Evolutionary conservation across 1,284 basidiomycete species (phyloP), one percentile per base, ranked within the genome.

Genomic region (Microbotryum lychnidis-dioicae): DNA sequence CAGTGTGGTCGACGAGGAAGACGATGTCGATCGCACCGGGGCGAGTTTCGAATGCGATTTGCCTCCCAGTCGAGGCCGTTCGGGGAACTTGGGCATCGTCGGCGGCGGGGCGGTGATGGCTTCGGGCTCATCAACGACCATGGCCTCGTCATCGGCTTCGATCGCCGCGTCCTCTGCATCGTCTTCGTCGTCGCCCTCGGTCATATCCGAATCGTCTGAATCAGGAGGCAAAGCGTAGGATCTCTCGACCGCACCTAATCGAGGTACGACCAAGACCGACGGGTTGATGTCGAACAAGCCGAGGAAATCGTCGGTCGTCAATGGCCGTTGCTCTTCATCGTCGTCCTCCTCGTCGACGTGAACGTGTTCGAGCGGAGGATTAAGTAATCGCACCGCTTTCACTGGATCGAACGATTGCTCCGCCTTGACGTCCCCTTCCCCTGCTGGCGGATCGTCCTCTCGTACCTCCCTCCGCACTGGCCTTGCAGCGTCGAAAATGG

Each of bases 201-300:
- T 42, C 37, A 42, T 42, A n/a, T 57, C 56, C 25, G 61, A 63
- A 7, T 42, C 31, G 16, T 64, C 59, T 27, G 50, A 54, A 21
- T 50, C 56, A 1, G 62, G 61, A 1, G 62, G 56, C n/a, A 64
- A 44, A 23, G 67, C 64, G 55, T 64, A 69, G 55, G 66, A 58
- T 6, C 67, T 50, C 37, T 69, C 63, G 52, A 69, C 61, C 4
- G 65, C 63, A 8, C 57, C 63, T 4, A 54, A 14, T 44, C 63
- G 60, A 12, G 59, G 61, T 7, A 57, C 61, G 5, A 61, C 67
- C 45, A 69, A 61, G 20, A 69, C 42, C 3, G 49, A 27, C 1
- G 67, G 67, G 4, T 58, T 56, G 42, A 66, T 57, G 47, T 65
- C 67, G 61, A 69, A 67, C 4, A 66, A 52, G n/a, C 64, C 60